A percentile compares a stretch with the other conserved stretches of the same genome.
Conservation (phyloP, 208 protist species). For the Wallacemonas sp. region DNA sequence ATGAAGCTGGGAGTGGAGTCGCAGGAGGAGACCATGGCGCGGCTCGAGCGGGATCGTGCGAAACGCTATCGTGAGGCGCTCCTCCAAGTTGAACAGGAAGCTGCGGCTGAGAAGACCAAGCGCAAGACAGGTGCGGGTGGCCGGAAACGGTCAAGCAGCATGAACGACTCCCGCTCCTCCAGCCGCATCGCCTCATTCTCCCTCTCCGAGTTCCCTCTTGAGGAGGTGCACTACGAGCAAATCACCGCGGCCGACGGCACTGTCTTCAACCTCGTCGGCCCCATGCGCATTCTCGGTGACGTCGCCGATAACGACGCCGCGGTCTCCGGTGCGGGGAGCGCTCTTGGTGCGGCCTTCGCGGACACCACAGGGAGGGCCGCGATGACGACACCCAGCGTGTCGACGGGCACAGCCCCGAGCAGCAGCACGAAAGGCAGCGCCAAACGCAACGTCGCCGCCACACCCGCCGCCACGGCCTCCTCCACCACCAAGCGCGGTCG, state of each 20-base stretch:
- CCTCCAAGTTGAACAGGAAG: conserved; percentile 17
- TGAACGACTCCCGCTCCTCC: conserved; percentile 11
- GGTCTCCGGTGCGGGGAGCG: neutral
- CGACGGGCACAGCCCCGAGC: no score
- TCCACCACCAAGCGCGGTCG: conserved; percentile 14
- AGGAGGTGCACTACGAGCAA: conserved; percentile 26
- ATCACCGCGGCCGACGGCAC: conserved; percentile 31
- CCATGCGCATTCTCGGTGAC: conserved; percentile 20
- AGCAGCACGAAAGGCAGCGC: no score
- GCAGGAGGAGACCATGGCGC: conserved; percentile 23
- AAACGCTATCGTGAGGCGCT: neutral
- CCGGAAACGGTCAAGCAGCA: conserved; percentile 11
- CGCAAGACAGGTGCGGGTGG: conserved; percentile 2
- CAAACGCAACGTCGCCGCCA: neutral
- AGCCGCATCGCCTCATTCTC: conserved; percentile 6
- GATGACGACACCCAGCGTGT: no score
- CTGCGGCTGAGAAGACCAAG: conserved; percentile 22
- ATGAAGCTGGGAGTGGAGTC: conserved; percentile 40
- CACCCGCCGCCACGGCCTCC: neutral
- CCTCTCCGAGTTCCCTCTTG: conserved; percentile 15
- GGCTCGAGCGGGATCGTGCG: conserved; percentile 15
- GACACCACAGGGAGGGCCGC: neutral
- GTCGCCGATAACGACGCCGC: neutral
- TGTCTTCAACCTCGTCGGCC: conserved; percentile 33
- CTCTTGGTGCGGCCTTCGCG: neutral